Conservation (phyloP, 1,139 yeast genomes). For the Pichia sp. region DNA sequence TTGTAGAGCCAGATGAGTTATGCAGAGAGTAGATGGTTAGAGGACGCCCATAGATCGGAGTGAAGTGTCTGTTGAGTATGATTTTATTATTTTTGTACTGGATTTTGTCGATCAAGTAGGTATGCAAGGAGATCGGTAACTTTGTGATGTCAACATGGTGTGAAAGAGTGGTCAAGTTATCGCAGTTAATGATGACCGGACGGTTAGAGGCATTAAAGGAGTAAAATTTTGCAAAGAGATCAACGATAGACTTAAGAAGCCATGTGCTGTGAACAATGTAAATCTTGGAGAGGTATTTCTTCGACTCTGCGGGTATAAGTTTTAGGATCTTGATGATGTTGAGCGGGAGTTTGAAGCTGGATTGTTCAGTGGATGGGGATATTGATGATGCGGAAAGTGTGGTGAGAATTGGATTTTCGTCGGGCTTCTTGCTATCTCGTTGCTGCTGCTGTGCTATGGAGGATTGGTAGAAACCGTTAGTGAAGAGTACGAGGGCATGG, state of each 20-base stretch:
- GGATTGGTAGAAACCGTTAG: constrained; percentile 28
- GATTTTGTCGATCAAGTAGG: constrained; percentile 53
- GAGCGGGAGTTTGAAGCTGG: constrained; percentile 26
- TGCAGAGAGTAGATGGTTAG: constrained; percentile 26
- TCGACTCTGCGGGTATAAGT: constrained; percentile 55
- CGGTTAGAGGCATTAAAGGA: constrained; percentile 25
- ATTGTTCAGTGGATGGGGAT: constrained; percentile 2
- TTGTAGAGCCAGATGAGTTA: constrained; percentile 1
- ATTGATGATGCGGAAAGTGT: not conserved
- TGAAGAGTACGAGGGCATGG: constrained; percentile 27
- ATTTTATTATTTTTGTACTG: constrained; percentile 24
- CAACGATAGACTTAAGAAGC: constrained; percentile 78
- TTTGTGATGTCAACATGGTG: constrained; percentile 66
- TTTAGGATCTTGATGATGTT: constrained; percentile 59
- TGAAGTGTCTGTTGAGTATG: constrained; percentile 24
- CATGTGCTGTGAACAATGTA: constrained; percentile 90
- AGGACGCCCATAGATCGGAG: constrained; percentile 28
- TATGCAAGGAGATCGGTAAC: constrained; percentile 70
- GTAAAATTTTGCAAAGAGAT: constrained; percentile 61
- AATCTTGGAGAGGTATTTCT: constrained; percentile 54
- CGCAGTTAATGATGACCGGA: constrained; percentile 44
- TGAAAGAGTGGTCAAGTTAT: constrained; percentile 59
- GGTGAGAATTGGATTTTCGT: no score
- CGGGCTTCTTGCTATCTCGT: not conserved
- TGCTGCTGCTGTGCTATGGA: not conserved